Conservation (phyloP, 768 basidiomycete species). For the Rickenella mellea region DNA sequence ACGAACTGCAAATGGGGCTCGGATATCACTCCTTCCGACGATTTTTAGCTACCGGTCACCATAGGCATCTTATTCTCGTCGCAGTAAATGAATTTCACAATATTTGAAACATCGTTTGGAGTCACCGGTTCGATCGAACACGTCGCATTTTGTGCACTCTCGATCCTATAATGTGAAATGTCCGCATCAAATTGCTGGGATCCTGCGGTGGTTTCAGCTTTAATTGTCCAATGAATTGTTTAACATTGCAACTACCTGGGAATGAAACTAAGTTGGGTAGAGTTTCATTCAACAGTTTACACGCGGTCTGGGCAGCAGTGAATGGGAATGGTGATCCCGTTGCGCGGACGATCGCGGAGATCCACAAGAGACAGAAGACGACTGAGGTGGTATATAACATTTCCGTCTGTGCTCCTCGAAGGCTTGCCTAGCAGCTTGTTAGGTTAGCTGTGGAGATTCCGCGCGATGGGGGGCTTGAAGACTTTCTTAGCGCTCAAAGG, state of each 20-base stretch:
- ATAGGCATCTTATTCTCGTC: no score
- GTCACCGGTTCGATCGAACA: conserved; percentile 4
- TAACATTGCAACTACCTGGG: no score
- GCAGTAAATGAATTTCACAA: no score
- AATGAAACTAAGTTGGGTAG: background rate
- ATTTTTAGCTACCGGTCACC: background rate
- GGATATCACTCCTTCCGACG: background rate
- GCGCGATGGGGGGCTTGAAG: no score
- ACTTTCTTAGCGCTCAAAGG: no score
- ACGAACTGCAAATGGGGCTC: background rate
- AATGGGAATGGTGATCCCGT: background rate
- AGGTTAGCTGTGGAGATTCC: no score
- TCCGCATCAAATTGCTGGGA: conserved; percentile 1
- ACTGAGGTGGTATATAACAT: no score
- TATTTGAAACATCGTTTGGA: background rate
- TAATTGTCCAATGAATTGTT: no score
- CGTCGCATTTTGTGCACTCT: conserved; percentile 2
- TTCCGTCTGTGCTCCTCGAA: no score
- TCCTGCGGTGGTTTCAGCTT: background rate
- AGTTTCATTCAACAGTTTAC: background rate
- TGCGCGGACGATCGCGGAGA: no score
- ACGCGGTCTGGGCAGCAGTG: background rate
- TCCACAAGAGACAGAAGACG: no score
- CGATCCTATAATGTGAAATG: background rate
- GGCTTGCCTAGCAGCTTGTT: no score